Evolutionary conservation across 352 stramenopile genomes (phyloP).

Genomic region (Pythium aphanidermatum): DNA sequence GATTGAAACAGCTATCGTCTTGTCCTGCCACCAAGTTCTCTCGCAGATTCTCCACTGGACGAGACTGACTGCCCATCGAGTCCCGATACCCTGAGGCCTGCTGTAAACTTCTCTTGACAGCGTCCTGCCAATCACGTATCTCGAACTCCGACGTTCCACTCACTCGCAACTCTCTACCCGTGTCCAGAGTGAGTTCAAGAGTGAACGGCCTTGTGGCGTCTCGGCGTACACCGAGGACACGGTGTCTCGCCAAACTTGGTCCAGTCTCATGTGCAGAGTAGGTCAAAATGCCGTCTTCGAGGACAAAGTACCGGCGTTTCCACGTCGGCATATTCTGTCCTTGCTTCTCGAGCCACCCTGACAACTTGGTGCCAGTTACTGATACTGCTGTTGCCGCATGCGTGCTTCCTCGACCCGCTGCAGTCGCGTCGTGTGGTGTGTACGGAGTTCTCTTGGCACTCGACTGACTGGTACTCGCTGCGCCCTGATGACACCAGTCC

Average conservation of each 20-base stretch:
- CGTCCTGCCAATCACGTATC: slow-evolving; percentile 68
- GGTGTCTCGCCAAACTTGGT: slow-evolving; percentile 38
- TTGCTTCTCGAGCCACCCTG: slow-evolving; percentile 69
- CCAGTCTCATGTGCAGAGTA: slow-evolving; percentile 54
- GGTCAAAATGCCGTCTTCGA: slow-evolving; percentile 49
- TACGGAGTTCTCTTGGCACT: no score
- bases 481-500: slow-evolving; percentile 15
- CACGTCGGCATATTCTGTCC: slow-evolving; percentile 57
- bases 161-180: slow-evolving; percentile 57
- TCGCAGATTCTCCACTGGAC: slow-evolving; percentile 1
- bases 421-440: no score
- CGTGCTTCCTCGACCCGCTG: no score
- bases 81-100: slow-evolving; percentile 8
- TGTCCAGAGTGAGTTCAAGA: slow-evolving; percentile 55
- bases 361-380: slow-evolving; percentile 3
- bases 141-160: slow-evolving; percentile 55
- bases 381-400: not conserved
- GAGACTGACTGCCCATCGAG: no score
- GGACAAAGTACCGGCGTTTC: slow-evolving; percentile 74
- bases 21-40: not conserved
- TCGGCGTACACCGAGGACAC: slow-evolving; percentile 46
- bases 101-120: slow-evolving; percentile 36
- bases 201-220: slow-evolving; percentile 59
- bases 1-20: slow-evolving; percentile 11
- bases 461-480: no score